Conservation (phyloP, 2,329 filamentous ascomycete species). For the Ambrosiella beaveri region DNA sequence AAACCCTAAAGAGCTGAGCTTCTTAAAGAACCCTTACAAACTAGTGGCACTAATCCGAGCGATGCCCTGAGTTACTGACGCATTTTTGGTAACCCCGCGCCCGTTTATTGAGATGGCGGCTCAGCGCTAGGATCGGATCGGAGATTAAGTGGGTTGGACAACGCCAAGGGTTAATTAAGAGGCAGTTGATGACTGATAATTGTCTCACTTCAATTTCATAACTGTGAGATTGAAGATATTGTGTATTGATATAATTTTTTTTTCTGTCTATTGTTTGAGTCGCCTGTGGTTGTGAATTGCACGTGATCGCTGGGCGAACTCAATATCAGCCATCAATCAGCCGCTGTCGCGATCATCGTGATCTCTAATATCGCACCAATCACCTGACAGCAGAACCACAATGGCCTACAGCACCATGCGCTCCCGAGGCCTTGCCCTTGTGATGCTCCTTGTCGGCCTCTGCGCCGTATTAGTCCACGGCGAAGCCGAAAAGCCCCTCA, state of each 20-base stretch:
- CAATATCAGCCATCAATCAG: too few species aligned
- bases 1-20: not conserved
- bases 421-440: not conserved
- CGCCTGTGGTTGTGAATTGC: too few species aligned
- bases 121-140: constrained; percentile 4
- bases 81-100: not conserved
- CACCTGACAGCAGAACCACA: not conserved
- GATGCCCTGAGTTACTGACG: not conserved
- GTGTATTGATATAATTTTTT: too few species aligned
- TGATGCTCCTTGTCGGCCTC: not conserved
- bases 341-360: too few species aligned
- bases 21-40: not conserved
- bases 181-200: not conserved
- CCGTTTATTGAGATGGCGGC: not conserved
- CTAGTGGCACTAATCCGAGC: too few species aligned
- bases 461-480: constrained; percentile 3
- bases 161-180: not conserved
- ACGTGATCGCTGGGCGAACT: too few species aligned
- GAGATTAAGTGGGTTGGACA: not conserved
- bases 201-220: not conserved
- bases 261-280: too few species aligned
- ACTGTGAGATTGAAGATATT: too few species aligned
- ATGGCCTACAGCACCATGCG: constrained; percentile 1
- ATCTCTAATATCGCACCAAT: too few species aligned
- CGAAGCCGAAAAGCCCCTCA: constrained; percentile 3